phyloP scores from a whole-genome alignment of 2,329 filamentous ascomycete genomes.

The Chalara sp. region DNA sequence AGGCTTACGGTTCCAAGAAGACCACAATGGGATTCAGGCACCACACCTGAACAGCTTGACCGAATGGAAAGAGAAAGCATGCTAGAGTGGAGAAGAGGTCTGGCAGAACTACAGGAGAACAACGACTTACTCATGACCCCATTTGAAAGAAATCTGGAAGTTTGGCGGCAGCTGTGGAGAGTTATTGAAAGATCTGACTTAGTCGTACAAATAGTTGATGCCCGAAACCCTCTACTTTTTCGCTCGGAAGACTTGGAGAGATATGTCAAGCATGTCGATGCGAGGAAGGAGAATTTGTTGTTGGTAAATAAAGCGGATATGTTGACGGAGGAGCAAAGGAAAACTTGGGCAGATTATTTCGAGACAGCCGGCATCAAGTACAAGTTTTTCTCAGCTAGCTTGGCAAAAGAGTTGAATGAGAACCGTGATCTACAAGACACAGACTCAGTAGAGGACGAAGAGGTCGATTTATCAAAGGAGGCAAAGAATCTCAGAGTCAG shows the following conservation, averaged over 20 bases:
- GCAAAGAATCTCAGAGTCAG: constrained; percentile 22
- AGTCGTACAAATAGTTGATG: constrained; percentile 97
- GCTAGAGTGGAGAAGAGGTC: constrained; percentile 78
- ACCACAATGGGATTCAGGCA: constrained; percentile 80
- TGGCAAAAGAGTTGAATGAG: constrained; percentile 88
- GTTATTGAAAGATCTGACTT: constrained; percentile 96
- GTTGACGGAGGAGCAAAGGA: constrained; percentile 84
- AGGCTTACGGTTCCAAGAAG: constrained; percentile 83
- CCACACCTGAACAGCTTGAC: constrained; percentile 79
- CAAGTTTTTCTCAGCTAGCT: constrained; percentile 89
- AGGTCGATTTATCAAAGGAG: neutral
- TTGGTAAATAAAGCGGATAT: constrained; percentile 99
- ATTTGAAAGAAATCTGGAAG: constrained; percentile 93
- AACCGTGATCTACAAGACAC: constrained; percentile 46
- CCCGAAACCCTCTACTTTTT: constrained; percentile 88
- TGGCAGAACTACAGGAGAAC: constrained; percentile 90
- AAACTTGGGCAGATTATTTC: constrained; percentile 82
- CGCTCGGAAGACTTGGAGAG: constrained; percentile 86
- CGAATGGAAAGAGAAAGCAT: constrained; percentile 71
- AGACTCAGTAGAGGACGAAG: constrained; percentile 25
- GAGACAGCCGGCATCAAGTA: constrained; percentile 76
- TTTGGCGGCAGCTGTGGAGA: constrained; percentile 96
- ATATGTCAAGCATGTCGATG: constrained; percentile 90
- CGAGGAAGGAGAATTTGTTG: constrained; percentile 81
- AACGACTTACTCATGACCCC: constrained; percentile 95